Percentiles rank a stretch among this genome's conserved stretches.
Evolutionary conservation across 306 rosid genomes (phyloP).

Genomic region (Ziziphus jujuba): DNA sequence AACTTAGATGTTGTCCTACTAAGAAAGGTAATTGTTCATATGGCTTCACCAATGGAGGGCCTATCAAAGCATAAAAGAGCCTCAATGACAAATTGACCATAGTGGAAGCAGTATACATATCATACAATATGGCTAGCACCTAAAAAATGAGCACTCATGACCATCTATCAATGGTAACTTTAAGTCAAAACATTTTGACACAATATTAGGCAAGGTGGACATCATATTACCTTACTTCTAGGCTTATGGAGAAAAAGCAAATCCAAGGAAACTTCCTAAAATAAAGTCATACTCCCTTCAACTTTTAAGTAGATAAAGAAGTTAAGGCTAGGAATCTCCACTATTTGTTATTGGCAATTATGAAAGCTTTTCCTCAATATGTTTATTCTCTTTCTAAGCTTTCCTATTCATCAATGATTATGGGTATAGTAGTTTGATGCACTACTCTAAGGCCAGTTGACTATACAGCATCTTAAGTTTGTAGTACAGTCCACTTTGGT

Average conservation of each 20-base stretch:
- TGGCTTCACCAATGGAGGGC: not conserved
- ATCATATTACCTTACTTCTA: too few relatives aligned
- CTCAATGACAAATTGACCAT: not conserved
- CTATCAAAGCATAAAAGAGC: not conserved
- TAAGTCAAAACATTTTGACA: not conserved
- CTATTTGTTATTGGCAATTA: not conserved
- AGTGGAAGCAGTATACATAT: not conserved
- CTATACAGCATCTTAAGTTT: not conserved
- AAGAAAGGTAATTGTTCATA: not conserved
- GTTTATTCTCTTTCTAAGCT: not conserved
- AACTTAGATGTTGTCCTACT: not conserved
- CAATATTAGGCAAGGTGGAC: too few relatives aligned
- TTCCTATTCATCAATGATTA: constrained; percentile 10
- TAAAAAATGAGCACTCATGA: not conserved
- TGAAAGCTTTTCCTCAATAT: not conserved
- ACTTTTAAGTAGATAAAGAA: not conserved
- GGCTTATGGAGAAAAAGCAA: too few relatives aligned
- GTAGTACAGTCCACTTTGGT: constrained; percentile 1
- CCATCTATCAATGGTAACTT: not conserved
- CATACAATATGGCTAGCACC: not conserved
- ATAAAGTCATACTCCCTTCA: constrained; percentile 1
- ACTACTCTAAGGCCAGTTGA: not conserved
- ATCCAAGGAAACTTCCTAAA: not conserved
- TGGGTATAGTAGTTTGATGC: constrained; percentile 10
- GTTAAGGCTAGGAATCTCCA: not conserved